Evolutionary conservation across 805 yeast genomes (phyloP), one percentile per base, ranked within the genome.

Genomic region (Myxozyma sirexii): DNA sequence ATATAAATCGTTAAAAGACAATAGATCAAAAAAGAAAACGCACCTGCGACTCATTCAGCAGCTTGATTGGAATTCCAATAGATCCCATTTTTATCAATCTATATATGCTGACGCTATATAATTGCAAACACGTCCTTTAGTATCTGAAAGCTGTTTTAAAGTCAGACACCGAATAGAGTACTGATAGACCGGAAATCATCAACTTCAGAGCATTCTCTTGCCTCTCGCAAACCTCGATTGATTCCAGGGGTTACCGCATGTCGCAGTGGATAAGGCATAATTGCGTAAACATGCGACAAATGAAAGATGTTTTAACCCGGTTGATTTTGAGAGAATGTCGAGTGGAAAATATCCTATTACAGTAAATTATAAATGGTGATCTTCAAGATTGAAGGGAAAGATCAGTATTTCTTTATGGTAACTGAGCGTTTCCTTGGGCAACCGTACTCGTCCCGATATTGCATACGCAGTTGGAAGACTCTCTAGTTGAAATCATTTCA

Each of bases 61-160:
- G 85, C 73, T 90, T 87, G 19, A 91, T 85, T 1, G 98, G 98
- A 35, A 90, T 83, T 39, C 91, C 88, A 61, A 86, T 79, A n/a
- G 75, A 59, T 43, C 83, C 81, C 88, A 85, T 84, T n/a, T 35
- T 42, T 37, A 3, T 17, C 21, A 33, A 10, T 21, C 6, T n/a
- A 12, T 10, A 8, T 33, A 33, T n/a, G 12, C 15, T 33, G 6
- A 33, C 37, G 12, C 6, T 33, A 2, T 12, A 33, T 33, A 33
- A 12, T 12, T 33, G 37, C 37, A 33, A 33, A 33, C n/a, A n/a
- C n/a, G n/a, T n/a, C n/a, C n/a, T n/a, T n/a, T n/a, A n/a, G n/a
- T n/a, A n/a, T n/a, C n/a, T n/a, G n/a, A n/a, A n/a, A n/a, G n/a
- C n/a, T n/a, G n/a, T n/a, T n/a, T n/a, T n/a, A n/a, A n/a, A n/a